These are phyloP conservation scores for Yamadazyma kanchanaburiensis DNA, from an alignment of 1,139 yeast genomes.

Conservation along the genomic window DNA sequence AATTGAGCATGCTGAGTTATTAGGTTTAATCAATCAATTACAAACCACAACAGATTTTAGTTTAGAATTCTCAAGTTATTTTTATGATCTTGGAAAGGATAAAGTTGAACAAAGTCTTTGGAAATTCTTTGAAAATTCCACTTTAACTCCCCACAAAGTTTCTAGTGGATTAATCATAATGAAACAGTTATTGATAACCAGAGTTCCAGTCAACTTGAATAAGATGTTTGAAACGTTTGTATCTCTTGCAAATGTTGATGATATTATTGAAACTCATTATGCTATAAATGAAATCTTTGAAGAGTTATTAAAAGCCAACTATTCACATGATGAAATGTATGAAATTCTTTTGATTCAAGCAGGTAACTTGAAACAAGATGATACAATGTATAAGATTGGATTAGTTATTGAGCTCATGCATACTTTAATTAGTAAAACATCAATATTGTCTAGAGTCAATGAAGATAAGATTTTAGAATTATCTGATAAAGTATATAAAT, in stretches of 20 bases:
- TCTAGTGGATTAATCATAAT: conserved; percentile 31
- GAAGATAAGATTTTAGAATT: background rate
- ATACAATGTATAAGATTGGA: conserved; percentile 2
- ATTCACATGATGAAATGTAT: conserved; percentile 4
- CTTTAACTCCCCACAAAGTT: too few species aligned
- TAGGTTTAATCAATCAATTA: conserved; percentile 20
- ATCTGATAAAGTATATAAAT: conserved; percentile 8
- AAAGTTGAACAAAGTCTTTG: conserved; percentile 26
- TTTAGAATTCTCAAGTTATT: conserved; percentile 24
- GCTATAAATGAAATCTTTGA: conserved; percentile 29
- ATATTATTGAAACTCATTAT: conserved; percentile 18
- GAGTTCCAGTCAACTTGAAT: conserved; percentile 13
- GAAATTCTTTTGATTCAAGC: conserved; percentile 1
- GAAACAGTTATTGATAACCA: conserved; percentile 33
- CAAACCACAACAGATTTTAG: conserved; percentile 16
- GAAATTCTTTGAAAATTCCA: conserved; percentile 13
- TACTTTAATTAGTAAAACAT: conserved; percentile 1
- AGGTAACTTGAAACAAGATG: conserved; percentile 1
- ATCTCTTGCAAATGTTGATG: conserved; percentile 12
- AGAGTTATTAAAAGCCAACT: conserved; percentile 24
- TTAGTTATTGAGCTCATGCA: conserved; percentile 4
- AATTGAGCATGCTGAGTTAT: conserved; percentile 5
- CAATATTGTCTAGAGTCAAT: background rate
- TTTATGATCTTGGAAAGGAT: conserved; percentile 20
- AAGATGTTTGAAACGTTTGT: conserved; percentile 23